A percentile compares a stretch with the other conserved stretches of the same genome.
phyloP scores from a whole-genome alignment of 2,329 filamentous ascomycete species.

The Colletotrichum eremochloae region DNA sequence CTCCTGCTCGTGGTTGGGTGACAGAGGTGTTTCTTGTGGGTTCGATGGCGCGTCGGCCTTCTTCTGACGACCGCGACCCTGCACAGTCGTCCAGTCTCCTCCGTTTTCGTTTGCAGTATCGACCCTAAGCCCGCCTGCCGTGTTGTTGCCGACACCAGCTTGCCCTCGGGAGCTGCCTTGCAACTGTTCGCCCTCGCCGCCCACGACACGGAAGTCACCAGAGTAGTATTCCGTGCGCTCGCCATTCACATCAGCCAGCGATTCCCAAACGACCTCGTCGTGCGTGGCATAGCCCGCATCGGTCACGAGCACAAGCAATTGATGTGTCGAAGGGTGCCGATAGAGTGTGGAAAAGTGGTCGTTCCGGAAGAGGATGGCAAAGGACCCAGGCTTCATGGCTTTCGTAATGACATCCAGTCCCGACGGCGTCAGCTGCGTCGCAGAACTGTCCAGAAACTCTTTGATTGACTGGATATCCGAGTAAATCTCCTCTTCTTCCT shows the following conservation, averaged over 20 bases:
- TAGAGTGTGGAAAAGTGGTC: constrained; percentile 97
- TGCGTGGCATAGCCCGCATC: constrained; percentile 91
- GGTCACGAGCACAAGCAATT: constrained; percentile 88
- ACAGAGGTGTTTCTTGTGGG: constrained; percentile 49
- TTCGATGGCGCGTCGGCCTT: constrained; percentile 27
- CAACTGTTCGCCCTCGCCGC: constrained; percentile 66
- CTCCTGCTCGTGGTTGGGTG: constrained; percentile 73
- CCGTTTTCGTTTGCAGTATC: constrained; percentile 4
- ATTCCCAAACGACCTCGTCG: constrained; percentile 96
- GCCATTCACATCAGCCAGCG: constrained; percentile 88
- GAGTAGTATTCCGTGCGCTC: constrained; percentile 86
- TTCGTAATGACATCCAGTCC: constrained; percentile 82
- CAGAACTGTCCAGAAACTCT: constrained; percentile 81
- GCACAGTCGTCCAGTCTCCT: constrained; percentile 70
- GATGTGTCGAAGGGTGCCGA: constrained; percentile 82
- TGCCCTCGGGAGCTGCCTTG: constrained; percentile 30
- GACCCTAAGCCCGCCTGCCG: constrained; percentile 24
- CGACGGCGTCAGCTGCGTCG: constrained; percentile 88
- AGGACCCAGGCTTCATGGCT: constrained; percentile 79
- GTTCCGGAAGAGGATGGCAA: constrained; percentile 95
- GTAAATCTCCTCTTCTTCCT: constrained; percentile 82
- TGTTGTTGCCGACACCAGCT: background rate
- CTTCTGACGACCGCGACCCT: constrained; percentile 43
- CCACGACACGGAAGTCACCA: constrained; percentile 90
- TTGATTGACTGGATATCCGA: constrained; percentile 89